These are phyloP conservation scores for Thielaviopsis euricoi DNA, from an alignment of 2,329 filamentous ascomycete genomes.

Conservation along the genomic window DNA sequence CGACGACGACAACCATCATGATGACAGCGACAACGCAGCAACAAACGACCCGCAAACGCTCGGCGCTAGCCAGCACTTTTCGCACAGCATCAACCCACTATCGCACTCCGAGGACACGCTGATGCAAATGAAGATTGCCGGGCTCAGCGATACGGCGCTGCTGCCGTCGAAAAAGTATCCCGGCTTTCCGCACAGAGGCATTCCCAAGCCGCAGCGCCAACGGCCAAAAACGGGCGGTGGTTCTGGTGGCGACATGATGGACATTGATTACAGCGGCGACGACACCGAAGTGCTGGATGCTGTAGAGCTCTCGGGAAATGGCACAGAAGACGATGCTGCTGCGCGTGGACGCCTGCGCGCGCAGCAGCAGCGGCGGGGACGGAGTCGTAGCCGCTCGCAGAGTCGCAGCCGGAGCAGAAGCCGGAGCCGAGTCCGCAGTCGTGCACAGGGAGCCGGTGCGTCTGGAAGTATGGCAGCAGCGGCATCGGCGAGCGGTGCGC, in stretches of 20 bases:
- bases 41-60: neutral
- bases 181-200: constrained; percentile 29
- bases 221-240: neutral
- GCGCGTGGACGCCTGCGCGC: neutral
- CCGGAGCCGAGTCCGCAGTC: neutral
- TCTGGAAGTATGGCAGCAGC: neutral
- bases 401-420: neutral
- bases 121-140: constrained; percentile 30
- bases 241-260: neutral
- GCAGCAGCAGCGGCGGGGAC: neutral
- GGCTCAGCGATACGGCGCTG: constrained; percentile 26
- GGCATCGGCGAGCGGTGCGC: neutral
- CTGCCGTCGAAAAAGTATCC: constrained; percentile 23
- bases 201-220: neutral
- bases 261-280: neutral
- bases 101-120: constrained; percentile 32
- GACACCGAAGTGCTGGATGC: too few relatives aligned
- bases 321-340: neutral
- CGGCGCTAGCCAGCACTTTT: constrained; percentile 5
- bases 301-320: too few relatives aligned
- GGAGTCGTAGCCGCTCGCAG: neutral
- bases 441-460: neutral
- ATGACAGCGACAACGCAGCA: neutral
- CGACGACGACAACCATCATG: neutral
- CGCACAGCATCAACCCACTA: constrained; percentile 28